Conservation (phyloP, 1,284 basidiomycete genomes). For the Sporisorium reilianum region DNA sequence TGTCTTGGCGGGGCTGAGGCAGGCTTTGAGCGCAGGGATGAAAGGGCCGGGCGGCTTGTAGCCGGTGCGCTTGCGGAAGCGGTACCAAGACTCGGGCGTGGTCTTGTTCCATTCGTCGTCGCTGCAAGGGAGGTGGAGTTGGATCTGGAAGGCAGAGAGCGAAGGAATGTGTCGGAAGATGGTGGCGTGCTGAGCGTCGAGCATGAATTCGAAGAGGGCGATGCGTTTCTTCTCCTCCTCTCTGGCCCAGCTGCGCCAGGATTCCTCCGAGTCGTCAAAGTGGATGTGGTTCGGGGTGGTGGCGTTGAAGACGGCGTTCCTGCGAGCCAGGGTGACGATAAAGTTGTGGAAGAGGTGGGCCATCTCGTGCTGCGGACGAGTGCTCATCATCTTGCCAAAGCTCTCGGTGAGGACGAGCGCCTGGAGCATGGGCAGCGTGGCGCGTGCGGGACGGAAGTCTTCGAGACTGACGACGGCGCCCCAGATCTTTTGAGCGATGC, state of each 20-base stretch:
- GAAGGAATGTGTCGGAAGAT: slow-evolving; percentile 59
- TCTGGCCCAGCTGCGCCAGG: slow-evolving; percentile 56
- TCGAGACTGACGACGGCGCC: slow-evolving; percentile 57
- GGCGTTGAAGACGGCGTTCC: slow-evolving; percentile 58
- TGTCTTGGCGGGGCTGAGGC: slow-evolving; percentile 49
- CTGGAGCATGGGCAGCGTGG: slow-evolving; percentile 57
- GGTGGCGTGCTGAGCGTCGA: slow-evolving; percentile 56
- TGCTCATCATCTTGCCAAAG: slow-evolving; percentile 60
- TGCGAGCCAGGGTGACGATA: slow-evolving; percentile 56
- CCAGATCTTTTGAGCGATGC: slow-evolving; percentile 59
- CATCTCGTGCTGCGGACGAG: slow-evolving; percentile 59
- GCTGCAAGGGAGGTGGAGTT: slow-evolving; percentile 52
- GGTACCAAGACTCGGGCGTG: slow-evolving; percentile 47
- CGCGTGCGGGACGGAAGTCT: slow-evolving; percentile 56
- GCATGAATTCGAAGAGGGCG: slow-evolving; percentile 55
- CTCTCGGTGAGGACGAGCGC: slow-evolving; percentile 57
- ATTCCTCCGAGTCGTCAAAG: slow-evolving; percentile 45
- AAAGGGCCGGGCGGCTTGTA: slow-evolving; percentile 52
- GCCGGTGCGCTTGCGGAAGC: slow-evolving; percentile 36
- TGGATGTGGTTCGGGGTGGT: slow-evolving; percentile 27
- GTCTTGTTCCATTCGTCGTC: slow-evolving; percentile 56
- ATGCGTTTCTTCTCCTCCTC: slow-evolving; percentile 62
- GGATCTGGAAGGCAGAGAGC: slow-evolving; percentile 54
- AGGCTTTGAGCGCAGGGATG: slow-evolving; percentile 54
- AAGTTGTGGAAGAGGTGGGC: slow-evolving; percentile 63